Percentiles rank a stretch among this genome's conserved stretches.
These are phyloP conservation scores for Sclerotinia glacialis DNA, from an alignment of 2,329 filamentous ascomycete genomes.

Conservation along the genomic window DNA sequence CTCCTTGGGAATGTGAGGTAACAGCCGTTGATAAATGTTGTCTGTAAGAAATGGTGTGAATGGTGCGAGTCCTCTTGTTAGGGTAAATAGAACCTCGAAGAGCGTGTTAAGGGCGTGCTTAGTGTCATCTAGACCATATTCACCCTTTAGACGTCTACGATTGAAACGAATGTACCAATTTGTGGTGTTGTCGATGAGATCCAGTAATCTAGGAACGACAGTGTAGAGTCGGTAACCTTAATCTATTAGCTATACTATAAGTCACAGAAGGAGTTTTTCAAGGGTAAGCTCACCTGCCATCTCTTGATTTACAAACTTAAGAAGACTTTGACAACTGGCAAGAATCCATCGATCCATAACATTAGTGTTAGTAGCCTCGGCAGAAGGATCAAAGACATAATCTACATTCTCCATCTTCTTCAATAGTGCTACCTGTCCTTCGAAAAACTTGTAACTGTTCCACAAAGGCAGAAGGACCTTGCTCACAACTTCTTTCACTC, in stretches of 20 bases:
- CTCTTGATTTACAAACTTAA: constrained; percentile 89
- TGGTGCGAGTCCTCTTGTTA: constrained; percentile 83
- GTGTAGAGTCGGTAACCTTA: constrained; percentile 76
- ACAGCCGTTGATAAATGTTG: constrained; percentile 82
- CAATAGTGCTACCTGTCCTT: constrained; percentile 77
- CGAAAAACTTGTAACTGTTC: constrained; percentile 98
- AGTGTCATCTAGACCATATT: constrained; percentile 81
- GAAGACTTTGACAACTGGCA: constrained; percentile 83
- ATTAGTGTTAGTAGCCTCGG: constrained; percentile 75
- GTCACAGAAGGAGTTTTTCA: neutral
- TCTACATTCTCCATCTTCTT: constrained; percentile 81
- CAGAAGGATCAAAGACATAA: constrained; percentile 73
- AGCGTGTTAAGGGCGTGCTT: constrained; percentile 88
- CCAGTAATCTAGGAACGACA: constrained; percentile 79
- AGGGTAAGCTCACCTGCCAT: constrained; percentile 65
- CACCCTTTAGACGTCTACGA: constrained; percentile 84
- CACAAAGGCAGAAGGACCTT: constrained; percentile 88
- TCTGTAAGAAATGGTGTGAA: constrained; percentile 97
- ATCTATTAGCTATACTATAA: constrained; percentile 22
- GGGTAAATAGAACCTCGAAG: constrained; percentile 87
- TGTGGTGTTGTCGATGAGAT: constrained; percentile 89
- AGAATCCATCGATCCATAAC: constrained; percentile 97
- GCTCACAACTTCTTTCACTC: constrained; percentile 91
- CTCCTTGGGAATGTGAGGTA: constrained; percentile 75
- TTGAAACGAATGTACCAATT: constrained; percentile 99